Conservation (phyloP, 2,329 filamentous ascomycete genomes). For the Trichoderma sp. region DNA sequence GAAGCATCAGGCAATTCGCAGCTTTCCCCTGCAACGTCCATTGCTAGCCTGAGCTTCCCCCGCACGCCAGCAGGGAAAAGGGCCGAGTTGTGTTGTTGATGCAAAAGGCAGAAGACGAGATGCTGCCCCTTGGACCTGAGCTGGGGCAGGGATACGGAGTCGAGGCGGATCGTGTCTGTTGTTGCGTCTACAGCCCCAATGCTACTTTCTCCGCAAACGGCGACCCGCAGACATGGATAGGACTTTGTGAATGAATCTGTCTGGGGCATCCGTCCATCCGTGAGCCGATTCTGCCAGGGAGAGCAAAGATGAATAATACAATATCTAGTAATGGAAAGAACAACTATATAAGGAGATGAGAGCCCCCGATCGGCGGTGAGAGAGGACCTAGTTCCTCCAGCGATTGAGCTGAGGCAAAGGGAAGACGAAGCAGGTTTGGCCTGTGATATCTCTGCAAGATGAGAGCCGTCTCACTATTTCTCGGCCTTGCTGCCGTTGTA, state of each 20-base stretch:
- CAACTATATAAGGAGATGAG: not conserved
- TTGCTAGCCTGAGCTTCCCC: slow-evolving; percentile 14
- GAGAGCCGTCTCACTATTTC: slow-evolving; percentile 10
- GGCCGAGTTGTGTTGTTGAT: slow-evolving; percentile 10
- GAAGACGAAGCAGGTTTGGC: not conserved
- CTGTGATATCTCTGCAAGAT: slow-evolving; percentile 4
- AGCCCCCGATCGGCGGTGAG: not conserved
- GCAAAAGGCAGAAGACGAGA: slow-evolving; percentile 9
- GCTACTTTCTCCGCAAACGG: slow-evolving; percentile 11
- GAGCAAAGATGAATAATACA: not conserved
- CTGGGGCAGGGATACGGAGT: not conserved
- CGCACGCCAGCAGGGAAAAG: slow-evolving; percentile 21
- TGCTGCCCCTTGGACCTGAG: not conserved
- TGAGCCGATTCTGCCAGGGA: not conserved
- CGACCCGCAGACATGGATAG: slow-evolving; percentile 6
- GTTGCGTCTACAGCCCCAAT: not conserved
- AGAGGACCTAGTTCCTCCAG: not conserved
- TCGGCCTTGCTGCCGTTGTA: slow-evolving; percentile 19
- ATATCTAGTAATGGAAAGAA: not conserved
- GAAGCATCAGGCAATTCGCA: slow-evolving; percentile 9
- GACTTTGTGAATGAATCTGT: not conserved
- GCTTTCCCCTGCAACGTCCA: slow-evolving; percentile 13
- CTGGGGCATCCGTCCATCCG: slow-evolving; percentile 3
- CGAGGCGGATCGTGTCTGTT: slow-evolving; percentile 13
- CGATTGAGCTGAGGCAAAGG: not conserved